phyloP scores from a whole-genome alignment of 2,329 filamentous ascomycete genomes.

The Fusarium bactridioides region DNA sequence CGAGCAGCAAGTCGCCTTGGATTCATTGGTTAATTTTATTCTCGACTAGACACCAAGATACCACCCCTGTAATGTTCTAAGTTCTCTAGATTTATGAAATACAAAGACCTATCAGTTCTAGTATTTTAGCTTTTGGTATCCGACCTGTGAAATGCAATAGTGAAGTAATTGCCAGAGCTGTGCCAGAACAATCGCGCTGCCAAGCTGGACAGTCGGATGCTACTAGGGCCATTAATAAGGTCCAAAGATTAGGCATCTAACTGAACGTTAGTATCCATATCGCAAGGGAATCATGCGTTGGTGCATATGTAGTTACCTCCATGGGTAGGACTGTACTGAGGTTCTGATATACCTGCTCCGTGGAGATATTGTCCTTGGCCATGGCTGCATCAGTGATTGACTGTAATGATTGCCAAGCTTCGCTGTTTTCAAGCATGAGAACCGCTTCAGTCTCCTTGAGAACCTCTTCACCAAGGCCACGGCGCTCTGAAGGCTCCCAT shows the following conservation, averaged over 20 bases:
- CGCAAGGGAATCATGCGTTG: accelerated
- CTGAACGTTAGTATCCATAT: background rate
- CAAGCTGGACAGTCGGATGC: background rate
- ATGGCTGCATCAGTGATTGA: background rate
- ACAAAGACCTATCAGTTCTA: background rate
- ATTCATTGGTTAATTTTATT: background rate
- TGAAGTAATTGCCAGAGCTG: background rate
- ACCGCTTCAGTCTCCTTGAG: background rate
- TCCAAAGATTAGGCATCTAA: background rate
- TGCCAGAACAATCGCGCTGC: background rate
- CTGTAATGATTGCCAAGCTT: background rate
- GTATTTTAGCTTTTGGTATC: background rate
- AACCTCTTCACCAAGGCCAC: background rate
- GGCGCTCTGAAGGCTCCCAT: background rate
- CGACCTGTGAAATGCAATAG: background rate
- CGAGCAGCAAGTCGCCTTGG: background rate
- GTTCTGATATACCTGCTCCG: background rate
- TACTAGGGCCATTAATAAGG: background rate
- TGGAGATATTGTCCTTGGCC: background rate
- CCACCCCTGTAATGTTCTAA: no score
- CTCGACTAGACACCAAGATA: background rate
- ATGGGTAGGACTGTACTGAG: background rate
- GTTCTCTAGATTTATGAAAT: background rate
- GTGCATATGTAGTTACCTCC: background rate
- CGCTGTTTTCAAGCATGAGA: background rate